Evolutionary conservation across 1,284 basidiomycete genomes (phyloP).

Genomic region (Sparassis latifolia): DNA sequence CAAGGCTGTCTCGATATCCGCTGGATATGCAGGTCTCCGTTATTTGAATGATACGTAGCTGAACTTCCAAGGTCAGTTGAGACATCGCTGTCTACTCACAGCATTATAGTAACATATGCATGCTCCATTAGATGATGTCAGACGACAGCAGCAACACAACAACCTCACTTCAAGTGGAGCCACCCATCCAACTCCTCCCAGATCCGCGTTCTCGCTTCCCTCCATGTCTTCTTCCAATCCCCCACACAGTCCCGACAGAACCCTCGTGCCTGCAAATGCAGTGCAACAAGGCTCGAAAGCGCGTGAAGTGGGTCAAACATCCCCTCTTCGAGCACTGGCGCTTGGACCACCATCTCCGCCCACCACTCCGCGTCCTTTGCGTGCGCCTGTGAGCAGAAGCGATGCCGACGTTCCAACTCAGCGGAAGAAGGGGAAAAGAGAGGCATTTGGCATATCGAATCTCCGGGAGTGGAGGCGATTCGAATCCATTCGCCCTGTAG

Average conservation of each 20-base stretch:
- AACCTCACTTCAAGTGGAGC: conserved; percentile 6
- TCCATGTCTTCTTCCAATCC: conserved; percentile 19
- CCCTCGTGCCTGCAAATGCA: conserved; percentile 24
- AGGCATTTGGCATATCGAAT: neutral
- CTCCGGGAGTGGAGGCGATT: conserved; percentile 11
- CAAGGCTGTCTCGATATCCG: no score
- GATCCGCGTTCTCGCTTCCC: conserved; percentile 16
- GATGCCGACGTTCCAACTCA: no score
- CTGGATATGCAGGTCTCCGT: no score
- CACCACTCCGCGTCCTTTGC: conserved; percentile 10
- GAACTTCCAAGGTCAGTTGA: no score
- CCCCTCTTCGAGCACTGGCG: conserved; percentile 18
- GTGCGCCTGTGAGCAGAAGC: conserved; percentile 9
- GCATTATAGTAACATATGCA: no score
- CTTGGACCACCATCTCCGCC: conserved; percentile 17
- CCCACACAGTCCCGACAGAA: no score
- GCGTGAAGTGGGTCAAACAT: conserved; percentile 29
- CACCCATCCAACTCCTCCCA: conserved; percentile 25
- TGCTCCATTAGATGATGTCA: no score
- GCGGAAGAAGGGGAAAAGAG: neutral
- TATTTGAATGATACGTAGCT: no score
- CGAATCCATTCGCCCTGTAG: no score
- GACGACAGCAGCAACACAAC: no score
- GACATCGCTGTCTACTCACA: no score
- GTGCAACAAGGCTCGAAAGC: conserved; percentile 19